A percentile compares a stretch with the other conserved stretches of the same genome.
These are phyloP conservation scores for Mrakia frigida DNA, from an alignment of 768 basidiomycete genomes.

Conservation along the genomic window DNA sequence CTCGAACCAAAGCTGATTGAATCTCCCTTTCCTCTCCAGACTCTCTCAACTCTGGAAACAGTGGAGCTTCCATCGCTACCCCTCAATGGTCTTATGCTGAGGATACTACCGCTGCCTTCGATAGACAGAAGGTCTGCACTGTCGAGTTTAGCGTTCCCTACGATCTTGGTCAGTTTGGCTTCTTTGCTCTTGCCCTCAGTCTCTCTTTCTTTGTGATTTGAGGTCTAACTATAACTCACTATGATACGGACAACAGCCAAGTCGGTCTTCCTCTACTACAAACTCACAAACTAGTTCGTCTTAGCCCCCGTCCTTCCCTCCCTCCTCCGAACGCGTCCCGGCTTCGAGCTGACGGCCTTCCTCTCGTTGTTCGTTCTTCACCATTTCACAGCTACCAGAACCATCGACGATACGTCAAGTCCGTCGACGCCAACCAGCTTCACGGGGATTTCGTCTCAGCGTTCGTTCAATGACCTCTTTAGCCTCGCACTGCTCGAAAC, in stretches of 20 bases:
- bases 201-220: no score
- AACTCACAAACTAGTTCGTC: slow-evolving; percentile 48
- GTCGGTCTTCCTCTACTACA: slow-evolving; percentile 90
- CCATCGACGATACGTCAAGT: slow-evolving; percentile 94
- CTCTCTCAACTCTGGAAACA: slow-evolving; percentile 47
- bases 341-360: not conserved
- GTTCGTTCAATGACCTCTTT: slow-evolving; percentile 31
- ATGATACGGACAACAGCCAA: slow-evolving; percentile 42
- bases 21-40: slow-evolving; percentile 33
- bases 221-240: not conserved
- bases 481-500: not conserved
- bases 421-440: slow-evolving; percentile 75
- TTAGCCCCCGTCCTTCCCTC: not conserved
- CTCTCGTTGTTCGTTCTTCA: not conserved
- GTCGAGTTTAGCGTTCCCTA: slow-evolving; percentile 78
- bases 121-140: slow-evolving; percentile 58
- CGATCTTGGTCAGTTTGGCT: slow-evolving; percentile 50
- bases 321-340: not conserved
- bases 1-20: slow-evolving; percentile 41
- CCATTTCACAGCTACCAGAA: slow-evolving; percentile 76
- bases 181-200: not conserved
- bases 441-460: slow-evolving; percentile 60
- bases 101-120: slow-evolving; percentile 51
- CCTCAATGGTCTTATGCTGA: slow-evolving; percentile 69
- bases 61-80: slow-evolving; percentile 45